Percentiles rank a stretch among this genome's conserved stretches.
Conservation (phyloP, 495 filamentous ascomycete genomes). For the Hypoxylon fragiforme region DNA sequence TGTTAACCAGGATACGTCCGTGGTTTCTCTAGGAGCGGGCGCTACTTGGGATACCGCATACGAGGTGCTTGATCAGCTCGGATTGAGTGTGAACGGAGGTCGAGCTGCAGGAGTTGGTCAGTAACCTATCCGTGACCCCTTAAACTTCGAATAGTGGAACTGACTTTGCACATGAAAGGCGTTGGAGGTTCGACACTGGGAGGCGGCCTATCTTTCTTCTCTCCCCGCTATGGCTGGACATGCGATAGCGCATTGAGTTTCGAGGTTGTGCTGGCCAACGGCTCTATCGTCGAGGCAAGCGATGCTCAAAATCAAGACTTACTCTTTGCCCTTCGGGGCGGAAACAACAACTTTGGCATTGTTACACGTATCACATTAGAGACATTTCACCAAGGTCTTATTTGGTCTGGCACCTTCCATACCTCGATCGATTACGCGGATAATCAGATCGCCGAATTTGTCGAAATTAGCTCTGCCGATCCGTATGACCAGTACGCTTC, state of each 20-base stretch:
- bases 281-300: conserved; percentile 49
- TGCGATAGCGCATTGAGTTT: conserved; percentile 55
- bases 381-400: conserved; percentile 30
- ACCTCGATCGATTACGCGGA: not conserved
- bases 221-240: conserved; percentile 52
- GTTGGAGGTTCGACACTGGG: conserved; percentile 52
- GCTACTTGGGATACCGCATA: conserved; percentile 44
- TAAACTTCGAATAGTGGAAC: not conserved
- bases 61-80: conserved; percentile 36
- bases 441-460: conserved; percentile 11
- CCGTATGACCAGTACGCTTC: conserved; percentile 29
- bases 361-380: conserved; percentile 45
- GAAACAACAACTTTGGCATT: conserved; percentile 58
- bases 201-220: conserved; percentile 50
- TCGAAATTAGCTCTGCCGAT: conserved; percentile 15
- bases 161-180: conserved; percentile 17
- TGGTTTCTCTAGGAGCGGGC: conserved; percentile 36
- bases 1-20: conserved; percentile 20
- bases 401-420: conserved; percentile 9
- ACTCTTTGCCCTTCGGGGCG: conserved; percentile 58
- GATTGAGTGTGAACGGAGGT: conserved; percentile 44
- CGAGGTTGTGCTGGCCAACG: conserved; percentile 64
- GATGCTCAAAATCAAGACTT: conserved; percentile 48
- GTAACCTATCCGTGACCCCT: not conserved
- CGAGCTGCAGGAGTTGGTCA: conserved; percentile 36